Percentiles rank a stretch among this genome's conserved stretches.
Evolutionary conservation across 176 grass and related monocot genomes (phyloP).

Genomic region (Tillandsia leiboldiana): DNA sequence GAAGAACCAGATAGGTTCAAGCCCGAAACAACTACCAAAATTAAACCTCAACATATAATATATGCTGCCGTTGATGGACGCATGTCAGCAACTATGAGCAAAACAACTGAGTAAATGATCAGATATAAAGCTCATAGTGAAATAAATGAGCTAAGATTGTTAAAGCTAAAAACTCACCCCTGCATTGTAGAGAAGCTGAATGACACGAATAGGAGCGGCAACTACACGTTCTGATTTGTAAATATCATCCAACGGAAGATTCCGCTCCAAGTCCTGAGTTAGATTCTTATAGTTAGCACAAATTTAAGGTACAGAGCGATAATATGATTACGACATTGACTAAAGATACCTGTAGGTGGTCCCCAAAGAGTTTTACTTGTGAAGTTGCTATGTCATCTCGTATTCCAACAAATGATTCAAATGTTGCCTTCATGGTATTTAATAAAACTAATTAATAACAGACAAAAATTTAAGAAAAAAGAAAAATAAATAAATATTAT

Average conservation of each 20-base stretch:
- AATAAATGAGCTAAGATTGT: not conserved
- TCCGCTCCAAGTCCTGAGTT: conserved; percentile 70
- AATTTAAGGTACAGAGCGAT: conserved; percentile 10
- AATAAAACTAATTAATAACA: conserved; percentile 2
- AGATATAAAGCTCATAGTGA: not conserved
- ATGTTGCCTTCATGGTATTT: conserved; percentile 52
- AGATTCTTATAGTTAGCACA: conserved; percentile 17
- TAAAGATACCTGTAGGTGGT: conserved; percentile 33
- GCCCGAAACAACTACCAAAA: no score
- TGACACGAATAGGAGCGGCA: conserved; percentile 90
- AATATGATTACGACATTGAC: conserved; percentile 12
- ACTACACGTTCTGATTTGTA: conserved; percentile 83
- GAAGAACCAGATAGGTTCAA: no score
- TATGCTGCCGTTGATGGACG: no score
- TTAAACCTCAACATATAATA: no score
- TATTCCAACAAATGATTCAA: conserved; percentile 86
- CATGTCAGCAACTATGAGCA: not conserved
- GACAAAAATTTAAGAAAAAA: not conserved
- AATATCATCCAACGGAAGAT: conserved; percentile 78
- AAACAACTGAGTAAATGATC: not conserved
- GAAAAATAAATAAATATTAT: not conserved
- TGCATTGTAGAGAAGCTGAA: conserved; percentile 86
- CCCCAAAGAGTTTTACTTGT: conserved; percentile 88
- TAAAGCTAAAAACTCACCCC: conserved; percentile 47
- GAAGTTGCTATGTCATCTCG: conserved; percentile 69